Evolutionary conservation across 495 filamentous ascomycete species (phyloP).

Genomic region (Hypoxylon trugodes): DNA sequence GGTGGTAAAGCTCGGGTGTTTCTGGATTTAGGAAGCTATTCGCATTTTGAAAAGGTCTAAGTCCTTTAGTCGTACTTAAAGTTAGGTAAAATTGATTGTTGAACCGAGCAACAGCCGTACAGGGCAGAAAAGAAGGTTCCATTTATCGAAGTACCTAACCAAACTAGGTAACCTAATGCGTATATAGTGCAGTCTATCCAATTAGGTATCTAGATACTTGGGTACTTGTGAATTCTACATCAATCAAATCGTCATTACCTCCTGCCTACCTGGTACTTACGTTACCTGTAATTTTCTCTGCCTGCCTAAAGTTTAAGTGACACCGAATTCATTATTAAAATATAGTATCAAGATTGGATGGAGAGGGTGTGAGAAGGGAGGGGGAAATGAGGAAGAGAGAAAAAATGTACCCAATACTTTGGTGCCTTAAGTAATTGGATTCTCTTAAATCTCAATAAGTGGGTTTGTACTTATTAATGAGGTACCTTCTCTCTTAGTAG

Average conservation of each 20-base stretch:
- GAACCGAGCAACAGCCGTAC: constrained; percentile 35
- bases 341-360: too few relatives aligned
- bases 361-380: too few relatives aligned
- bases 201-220: constrained; percentile 13
- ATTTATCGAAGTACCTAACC: not conserved
- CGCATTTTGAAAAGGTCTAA: too few relatives aligned
- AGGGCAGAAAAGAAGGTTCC: not conserved
- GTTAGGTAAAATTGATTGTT: too few relatives aligned
- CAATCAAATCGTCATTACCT: constrained; percentile 1
- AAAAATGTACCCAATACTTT: too few relatives aligned
- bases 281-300: not conserved
- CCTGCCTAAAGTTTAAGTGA: constrained; percentile 8
- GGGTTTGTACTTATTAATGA: too few relatives aligned
- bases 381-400: too few relatives aligned
- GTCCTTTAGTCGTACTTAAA: not conserved
- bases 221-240: not conserved
- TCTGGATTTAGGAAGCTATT: not conserved
- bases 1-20: too few relatives aligned
- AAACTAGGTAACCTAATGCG: not conserved
- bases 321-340: too few relatives aligned
- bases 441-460: too few relatives aligned
- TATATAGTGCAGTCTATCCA: not conserved
- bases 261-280: constrained; percentile 13
- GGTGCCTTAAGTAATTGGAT: too few relatives aligned
- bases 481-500: too few relatives aligned